Percentiles rank a stretch among this genome's conserved stretches.
These are phyloP conservation scores for Tetracladium marchalianum DNA, from an alignment of 495 filamentous ascomycete genomes.

Conservation along the genomic window DNA sequence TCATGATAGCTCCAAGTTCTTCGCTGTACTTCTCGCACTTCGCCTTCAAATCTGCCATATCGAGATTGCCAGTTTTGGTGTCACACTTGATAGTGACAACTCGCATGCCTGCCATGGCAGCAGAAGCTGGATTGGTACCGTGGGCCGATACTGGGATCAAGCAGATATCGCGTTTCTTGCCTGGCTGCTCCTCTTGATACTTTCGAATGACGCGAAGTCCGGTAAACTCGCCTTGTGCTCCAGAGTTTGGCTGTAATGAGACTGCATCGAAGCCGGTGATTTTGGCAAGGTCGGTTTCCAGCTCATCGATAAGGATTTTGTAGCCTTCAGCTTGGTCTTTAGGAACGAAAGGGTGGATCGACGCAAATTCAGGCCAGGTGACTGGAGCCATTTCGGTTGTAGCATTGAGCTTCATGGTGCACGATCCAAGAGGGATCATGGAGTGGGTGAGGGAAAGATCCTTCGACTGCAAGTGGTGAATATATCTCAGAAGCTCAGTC, in stretches of 20 bases:
- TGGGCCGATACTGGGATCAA: constrained; percentile 95
- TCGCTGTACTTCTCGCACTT: constrained; percentile 84
- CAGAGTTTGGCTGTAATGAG: constrained; percentile 93
- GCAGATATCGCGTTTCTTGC: constrained; percentile 77
- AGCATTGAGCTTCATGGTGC: constrained; percentile 98
- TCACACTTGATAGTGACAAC: constrained; percentile 94
- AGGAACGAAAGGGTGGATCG: constrained; percentile 78
- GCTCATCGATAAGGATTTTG: constrained; percentile 52
- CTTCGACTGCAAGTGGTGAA: constrained; percentile 88
- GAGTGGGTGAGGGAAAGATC: constrained; percentile 93
- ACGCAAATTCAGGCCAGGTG: constrained; percentile 75
- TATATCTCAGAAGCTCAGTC: constrained; percentile 91
- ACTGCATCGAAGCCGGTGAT: constrained; percentile 90
- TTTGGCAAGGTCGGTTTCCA: constrained; percentile 66
- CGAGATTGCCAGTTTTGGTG: constrained; percentile 78
- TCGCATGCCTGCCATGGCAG: constrained; percentile 95
- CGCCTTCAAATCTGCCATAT: constrained; percentile 72
- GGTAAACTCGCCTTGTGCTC: constrained; percentile 93
- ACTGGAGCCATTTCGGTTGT: constrained; percentile 90
- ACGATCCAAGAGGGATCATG: constrained; percentile 98
- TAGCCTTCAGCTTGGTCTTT: constrained; percentile 58
- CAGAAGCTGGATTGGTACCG: constrained; percentile 94
- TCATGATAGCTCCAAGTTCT: constrained; percentile 90
- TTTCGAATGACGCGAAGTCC: constrained; percentile 89
- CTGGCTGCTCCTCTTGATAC: constrained; percentile 58